These are phyloP conservation scores for Colletotrichum filicis DNA, from an alignment of 2,329 filamentous ascomycete genomes.

Conservation along the genomic window DNA sequence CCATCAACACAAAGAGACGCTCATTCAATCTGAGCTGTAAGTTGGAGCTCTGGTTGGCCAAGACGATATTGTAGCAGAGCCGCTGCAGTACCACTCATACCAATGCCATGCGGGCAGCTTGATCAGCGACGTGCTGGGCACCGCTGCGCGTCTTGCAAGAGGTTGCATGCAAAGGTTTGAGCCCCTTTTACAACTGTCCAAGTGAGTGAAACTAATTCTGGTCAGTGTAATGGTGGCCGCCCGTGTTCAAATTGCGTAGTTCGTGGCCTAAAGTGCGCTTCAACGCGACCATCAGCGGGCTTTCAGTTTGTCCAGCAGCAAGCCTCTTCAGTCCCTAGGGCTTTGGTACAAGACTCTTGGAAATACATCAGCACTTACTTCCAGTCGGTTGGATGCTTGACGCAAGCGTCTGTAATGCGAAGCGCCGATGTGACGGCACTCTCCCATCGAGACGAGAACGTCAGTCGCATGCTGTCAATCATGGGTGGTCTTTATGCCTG, in stretches of 20 bases:
- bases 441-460: conserved; percentile 3
- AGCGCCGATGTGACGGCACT: neutral
- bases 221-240: conserved; percentile 10
- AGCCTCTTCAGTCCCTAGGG: neutral
- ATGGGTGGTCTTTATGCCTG: conserved; percentile 16
- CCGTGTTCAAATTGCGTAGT: conserved; percentile 8
- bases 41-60: no score
- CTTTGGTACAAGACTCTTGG: conserved; percentile 4
- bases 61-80: no score
- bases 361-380: conserved; percentile 18
- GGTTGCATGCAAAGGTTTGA: conserved; percentile 3
- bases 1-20: no score
- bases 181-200: rapidly evolving
- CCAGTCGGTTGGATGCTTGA: neutral
- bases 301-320: conserved; percentile 9
- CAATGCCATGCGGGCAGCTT: conserved; percentile 30
- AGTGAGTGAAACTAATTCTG: neutral
- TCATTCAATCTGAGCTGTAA: no score
- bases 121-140: conserved; percentile 13
- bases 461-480: conserved; percentile 17
- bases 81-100: neutral
- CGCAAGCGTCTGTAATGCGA: neutral
- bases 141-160: conserved; percentile 9
- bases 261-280: neutral
- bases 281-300: neutral